Percentiles rank a stretch among this genome's conserved stretches.
These are phyloP conservation scores for Aspergillus indologenus DNA, from an alignment of 495 filamentous ascomycete genomes.

Conservation along the genomic window DNA sequence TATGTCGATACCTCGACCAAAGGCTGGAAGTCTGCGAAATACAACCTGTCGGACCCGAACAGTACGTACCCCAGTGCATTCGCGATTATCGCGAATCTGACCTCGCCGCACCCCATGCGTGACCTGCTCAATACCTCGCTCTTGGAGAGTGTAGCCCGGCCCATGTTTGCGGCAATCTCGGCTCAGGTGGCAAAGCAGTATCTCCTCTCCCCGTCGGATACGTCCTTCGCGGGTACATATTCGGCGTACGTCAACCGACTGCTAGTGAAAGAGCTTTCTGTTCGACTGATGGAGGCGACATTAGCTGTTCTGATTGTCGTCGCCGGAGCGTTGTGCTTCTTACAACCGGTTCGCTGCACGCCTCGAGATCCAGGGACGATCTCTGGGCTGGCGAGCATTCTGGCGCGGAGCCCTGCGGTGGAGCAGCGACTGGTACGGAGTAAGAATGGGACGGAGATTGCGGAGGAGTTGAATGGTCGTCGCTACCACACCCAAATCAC, in stretches of 20 bases:
- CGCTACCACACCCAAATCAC: background rate
- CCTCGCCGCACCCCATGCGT: background rate
- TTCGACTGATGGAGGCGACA: constrained; percentile 10
- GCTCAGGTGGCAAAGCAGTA: constrained; percentile 7
- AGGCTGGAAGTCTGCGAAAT: background rate
- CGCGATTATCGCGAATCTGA: background rate
- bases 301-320: constrained; percentile 8
- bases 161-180: background rate
- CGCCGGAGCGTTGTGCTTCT: background rate
- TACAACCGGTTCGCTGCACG: constrained; percentile 7
- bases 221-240: background rate
- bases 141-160: background rate
- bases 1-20: background rate
- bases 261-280: constrained; percentile 9
- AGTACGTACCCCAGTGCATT: constrained; percentile 4
- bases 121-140: background rate
- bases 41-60: constrained; percentile 1
- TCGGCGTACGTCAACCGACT: background rate
- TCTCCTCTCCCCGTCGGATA: background rate
- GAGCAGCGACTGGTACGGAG: background rate
- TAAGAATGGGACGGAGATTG: background rate
- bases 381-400: constrained; percentile 15
- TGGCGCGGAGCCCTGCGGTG: constrained; percentile 1
- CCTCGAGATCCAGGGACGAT: constrained; percentile 18
- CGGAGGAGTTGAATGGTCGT: background rate